Percentiles rank a stretch among this genome's conserved stretches.
Evolutionary conservation across 768 basidiomycete species (phyloP).

Genomic region (Sistotremastrum niveocremeum): DNA sequence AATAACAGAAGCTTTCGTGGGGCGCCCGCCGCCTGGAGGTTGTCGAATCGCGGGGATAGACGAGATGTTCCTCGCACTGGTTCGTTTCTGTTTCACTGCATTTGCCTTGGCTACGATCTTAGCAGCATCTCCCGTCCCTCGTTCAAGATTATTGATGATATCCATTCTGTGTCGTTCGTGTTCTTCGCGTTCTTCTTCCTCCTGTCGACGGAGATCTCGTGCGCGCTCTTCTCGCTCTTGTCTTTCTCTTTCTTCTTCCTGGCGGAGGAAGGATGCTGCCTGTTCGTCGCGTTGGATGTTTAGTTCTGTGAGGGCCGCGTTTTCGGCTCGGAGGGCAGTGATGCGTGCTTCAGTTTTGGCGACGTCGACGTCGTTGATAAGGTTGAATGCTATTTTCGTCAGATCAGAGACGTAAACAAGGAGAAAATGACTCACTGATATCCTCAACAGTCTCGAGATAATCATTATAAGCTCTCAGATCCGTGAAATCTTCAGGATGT

Average conservation of each 20-base stretch:
- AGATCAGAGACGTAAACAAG: neutral
- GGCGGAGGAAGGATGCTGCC: conserved; percentile 54
- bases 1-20: conserved; percentile 48
- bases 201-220: conserved; percentile 46
- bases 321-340: conserved; percentile 61
- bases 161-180: conserved; percentile 56
- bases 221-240: conserved; percentile 58
- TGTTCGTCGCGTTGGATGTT: conserved; percentile 76
- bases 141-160: conserved; percentile 73
- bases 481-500: conserved; percentile 74
- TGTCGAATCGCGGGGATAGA: conserved; percentile 2
- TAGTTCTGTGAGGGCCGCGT: conserved; percentile 68
- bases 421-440: conserved; percentile 38
- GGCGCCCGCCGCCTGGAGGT: conserved; percentile 36
- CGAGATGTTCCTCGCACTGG: conserved; percentile 37
- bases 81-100: conserved; percentile 48
- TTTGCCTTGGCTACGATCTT: conserved; percentile 24
- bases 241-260: conserved; percentile 71
- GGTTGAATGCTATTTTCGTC: conserved; percentile 64
- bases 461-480: conserved; percentile 76
- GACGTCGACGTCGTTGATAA: conserved; percentile 80
- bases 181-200: conserved; percentile 67
- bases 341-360: conserved; percentile 75
- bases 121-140: conserved; percentile 52
- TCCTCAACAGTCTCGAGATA: conserved; percentile 96